Conservation (phyloP, 768 basidiomycete species). For the Mycena rosella region DNA sequence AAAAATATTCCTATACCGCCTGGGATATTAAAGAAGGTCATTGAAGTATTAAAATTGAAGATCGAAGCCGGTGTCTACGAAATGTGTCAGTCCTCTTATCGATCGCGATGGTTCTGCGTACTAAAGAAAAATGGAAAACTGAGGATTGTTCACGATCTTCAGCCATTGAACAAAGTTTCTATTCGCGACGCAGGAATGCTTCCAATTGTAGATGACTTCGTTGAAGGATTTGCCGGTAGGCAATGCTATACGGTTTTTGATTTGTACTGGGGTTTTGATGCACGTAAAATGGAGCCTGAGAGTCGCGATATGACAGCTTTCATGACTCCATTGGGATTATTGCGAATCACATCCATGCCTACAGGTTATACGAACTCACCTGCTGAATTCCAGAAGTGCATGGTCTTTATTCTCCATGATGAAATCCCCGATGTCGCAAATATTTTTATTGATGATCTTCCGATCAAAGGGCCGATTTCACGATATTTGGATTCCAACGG, state of each 20-base stretch:
- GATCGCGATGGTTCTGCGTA: slow-evolving; percentile 41
- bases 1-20: slow-evolving; percentile 39
- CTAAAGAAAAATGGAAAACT: slow-evolving; percentile 41
- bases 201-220: slow-evolving; percentile 36
- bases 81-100: slow-evolving; percentile 35
- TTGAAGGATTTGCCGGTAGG: slow-evolving; percentile 33
- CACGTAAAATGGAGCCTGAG: slow-evolving; percentile 19
- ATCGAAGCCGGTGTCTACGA: slow-evolving; percentile 39
- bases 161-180: slow-evolving; percentile 37
- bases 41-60: slow-evolving; percentile 36
- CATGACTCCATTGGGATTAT: background rate
- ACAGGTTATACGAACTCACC: slow-evolving; percentile 9
- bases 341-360: background rate
- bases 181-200: slow-evolving; percentile 36
- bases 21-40: slow-evolving; percentile 43
- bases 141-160: slow-evolving; percentile 40
- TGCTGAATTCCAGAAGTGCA: slow-evolving; percentile 39
- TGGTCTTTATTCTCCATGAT: slow-evolving; percentile 44
- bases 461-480: slow-evolving; percentile 42
- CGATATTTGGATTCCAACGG: slow-evolving; percentile 40
- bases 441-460: slow-evolving; percentile 49
- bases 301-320: background rate
- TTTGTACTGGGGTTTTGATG: slow-evolving; percentile 35
- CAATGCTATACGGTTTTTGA: slow-evolving; percentile 31
- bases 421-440: slow-evolving; percentile 45